Evolutionary conservation across 495 filamentous ascomycete species (phyloP).

Genomic region (Lepraria neglecta): DNA sequence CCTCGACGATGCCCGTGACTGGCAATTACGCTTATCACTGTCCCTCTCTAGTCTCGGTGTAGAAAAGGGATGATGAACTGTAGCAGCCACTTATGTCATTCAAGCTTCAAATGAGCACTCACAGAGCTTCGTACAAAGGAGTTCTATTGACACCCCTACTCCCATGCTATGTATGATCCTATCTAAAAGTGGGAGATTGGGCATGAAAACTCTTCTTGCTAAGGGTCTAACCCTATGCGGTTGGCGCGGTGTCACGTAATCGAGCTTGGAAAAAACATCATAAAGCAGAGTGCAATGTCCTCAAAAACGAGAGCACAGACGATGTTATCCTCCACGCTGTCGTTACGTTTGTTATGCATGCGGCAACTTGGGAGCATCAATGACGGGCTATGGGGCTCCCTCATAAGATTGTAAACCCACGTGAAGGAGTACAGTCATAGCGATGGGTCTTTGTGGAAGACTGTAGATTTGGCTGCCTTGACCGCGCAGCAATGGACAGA

Average conservation of each 20-base stretch:
- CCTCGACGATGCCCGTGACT: too few species aligned
- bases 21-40: too few species aligned
- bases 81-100: background rate
- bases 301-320: background rate
- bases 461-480: background rate
- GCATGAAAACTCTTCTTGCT: too few species aligned
- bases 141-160: background rate
- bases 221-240: too few species aligned
- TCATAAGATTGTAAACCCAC: background rate
- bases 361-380: background rate
- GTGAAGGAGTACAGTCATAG: background rate
- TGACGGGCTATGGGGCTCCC: background rate
- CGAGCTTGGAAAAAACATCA: background rate
- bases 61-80: too few species aligned
- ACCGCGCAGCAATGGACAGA: background rate
- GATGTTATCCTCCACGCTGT: background rate
- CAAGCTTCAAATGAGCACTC: background rate
- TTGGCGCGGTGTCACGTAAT: too few species aligned
- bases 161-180: too few species aligned
- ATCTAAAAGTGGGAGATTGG: too few species aligned
- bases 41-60: too few species aligned
- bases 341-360: background rate
- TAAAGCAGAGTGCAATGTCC: background rate
- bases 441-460: background rate
- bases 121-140: background rate